These are phyloP conservation scores for Euphrasia arctica DNA, from an alignment of 305 asterid genomes.

Conservation along the genomic window DNA sequence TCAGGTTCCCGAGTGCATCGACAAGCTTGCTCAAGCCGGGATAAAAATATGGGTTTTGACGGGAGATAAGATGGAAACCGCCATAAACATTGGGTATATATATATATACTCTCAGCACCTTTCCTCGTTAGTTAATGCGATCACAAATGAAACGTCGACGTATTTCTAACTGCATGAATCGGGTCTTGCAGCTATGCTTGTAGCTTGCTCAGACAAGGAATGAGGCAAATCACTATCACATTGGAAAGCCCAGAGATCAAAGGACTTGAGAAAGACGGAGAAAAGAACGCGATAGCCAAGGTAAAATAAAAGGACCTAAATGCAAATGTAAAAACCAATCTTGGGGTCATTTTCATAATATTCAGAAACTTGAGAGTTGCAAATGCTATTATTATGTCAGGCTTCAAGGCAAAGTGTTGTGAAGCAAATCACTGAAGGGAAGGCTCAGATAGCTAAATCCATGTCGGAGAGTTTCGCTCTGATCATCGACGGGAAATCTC, in stretches of 20 bases:
- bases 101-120: background rate
- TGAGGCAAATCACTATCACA: slow-evolving; percentile 57
- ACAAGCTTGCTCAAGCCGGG: slow-evolving; percentile 98
- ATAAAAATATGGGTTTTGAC: slow-evolving; percentile 95
- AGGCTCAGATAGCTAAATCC: slow-evolving; percentile 45
- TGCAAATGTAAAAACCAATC: no score
- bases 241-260: slow-evolving; percentile 58
- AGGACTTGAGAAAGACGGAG: slow-evolving; percentile 55
- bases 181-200: slow-evolving; percentile 56
- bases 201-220: slow-evolving; percentile 84
- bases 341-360: no score
- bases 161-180: slow-evolving; percentile 32
- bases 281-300: slow-evolving; percentile 53
- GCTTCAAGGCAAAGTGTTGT: slow-evolving; percentile 65
- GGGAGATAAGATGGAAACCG: slow-evolving; percentile 99
- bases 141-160: slow-evolving; percentile 11
- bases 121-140: slow-evolving; percentile 1
- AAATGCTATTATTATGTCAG: slow-evolving; percentile 32
- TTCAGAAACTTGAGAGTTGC: no score
- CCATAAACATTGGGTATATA: slow-evolving; percentile 91
- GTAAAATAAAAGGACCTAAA: slow-evolving; percentile 21
- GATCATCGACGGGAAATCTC: slow-evolving; percentile 95
- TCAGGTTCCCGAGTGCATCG: slow-evolving; percentile 96
- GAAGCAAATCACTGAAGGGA: slow-evolving; percentile 66
- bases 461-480: slow-evolving; percentile 74